Evolutionary conservation across 768 basidiomycete species (phyloP), one percentile per base, ranked within the genome.

Genomic region (Agrocybe praecox): DNA sequence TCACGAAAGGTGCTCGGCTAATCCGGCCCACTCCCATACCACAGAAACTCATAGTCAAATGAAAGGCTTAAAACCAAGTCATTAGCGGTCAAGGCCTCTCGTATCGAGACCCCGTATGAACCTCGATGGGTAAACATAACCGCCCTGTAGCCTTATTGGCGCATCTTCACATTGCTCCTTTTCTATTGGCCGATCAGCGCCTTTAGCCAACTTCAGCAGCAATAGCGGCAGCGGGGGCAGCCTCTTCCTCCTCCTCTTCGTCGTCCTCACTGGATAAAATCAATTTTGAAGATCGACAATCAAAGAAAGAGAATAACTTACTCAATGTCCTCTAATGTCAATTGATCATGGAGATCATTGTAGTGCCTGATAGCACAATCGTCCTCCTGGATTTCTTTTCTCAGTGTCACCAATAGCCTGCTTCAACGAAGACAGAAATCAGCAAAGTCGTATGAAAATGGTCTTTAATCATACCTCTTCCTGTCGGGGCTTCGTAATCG

Each of bases 281-380:
- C 9, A 56, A 10, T 59, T 49, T 40, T 29, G 52, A 15, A 21
- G 8, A 2, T 22, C 6, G 23, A 21, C n/a, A 36, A 23, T 22
- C 5, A 21, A 15, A 12, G 53, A 21, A 19, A 42, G 17, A 21
- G 22, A 33, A 43, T 7, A n/a, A 74, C 93, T 72, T 70, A 96
- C 92, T 97, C 95, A 47, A 98, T 84, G 15, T 95, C 92, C 57
- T 89, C 85, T 33, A 99, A 76, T 58, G 74, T 80, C 12, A 99
- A 81, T 46, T 86, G 82, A 49, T 93, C 89, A 55, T 95, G 91
- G 62, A 86, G 72, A 14, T 75, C 79, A 22, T 78, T 77, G 82
- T 85, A 90, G 62, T 90, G 83, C 6, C 82, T 79, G 29, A 96
- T 73, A 48, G 74, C 76, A 7, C 69, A 69, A 19, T 84, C 81